Percentiles rank a stretch among this genome's conserved stretches.
Conservation (phyloP, 805 yeast species). For the Monosporozyma servazzii region DNA sequence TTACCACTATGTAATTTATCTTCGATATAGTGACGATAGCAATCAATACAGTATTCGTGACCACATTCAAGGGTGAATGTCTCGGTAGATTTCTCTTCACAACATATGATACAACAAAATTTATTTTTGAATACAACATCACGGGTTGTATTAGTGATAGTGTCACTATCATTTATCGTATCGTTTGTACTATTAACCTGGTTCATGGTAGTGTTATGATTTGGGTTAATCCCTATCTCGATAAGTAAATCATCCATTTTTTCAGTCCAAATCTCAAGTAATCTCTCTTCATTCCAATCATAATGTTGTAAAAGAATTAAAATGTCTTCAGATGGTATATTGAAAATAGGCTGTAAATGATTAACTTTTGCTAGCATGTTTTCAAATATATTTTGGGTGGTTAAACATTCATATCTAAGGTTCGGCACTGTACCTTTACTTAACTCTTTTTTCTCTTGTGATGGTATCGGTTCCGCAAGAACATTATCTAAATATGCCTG, state of each 20-base stretch:
- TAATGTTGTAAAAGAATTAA: constrained; percentile 38
- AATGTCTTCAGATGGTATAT: constrained; percentile 27
- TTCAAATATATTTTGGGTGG: constrained; percentile 28
- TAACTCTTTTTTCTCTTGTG: constrained; percentile 7
- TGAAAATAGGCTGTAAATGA: constrained; percentile 23
- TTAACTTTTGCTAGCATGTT: constrained; percentile 22
- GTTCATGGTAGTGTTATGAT: neutral
- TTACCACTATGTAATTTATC: constrained; percentile 36
- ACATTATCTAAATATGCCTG: constrained; percentile 18
- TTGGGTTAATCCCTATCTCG: constrained; percentile 28
- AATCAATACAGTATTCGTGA: constrained; percentile 60
- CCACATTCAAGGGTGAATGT: constrained; percentile 53
- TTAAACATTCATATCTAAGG: constrained; percentile 25
- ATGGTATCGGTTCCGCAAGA: constrained; percentile 9
- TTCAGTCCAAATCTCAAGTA: constrained; percentile 47
- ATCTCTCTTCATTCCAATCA: constrained; percentile 51
- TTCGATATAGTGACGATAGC: constrained; percentile 55
- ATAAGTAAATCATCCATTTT: constrained; percentile 30
- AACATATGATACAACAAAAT: constrained; percentile 62
- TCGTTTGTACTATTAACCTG: neutral
- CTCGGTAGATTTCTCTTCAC: constrained; percentile 39
- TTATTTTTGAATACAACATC: constrained; percentile 15
- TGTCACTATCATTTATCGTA: neutral
- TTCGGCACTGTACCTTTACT: constrained; percentile 18
- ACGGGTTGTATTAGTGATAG: constrained; percentile 3